Conservation (phyloP, 306 rosid genomes). For the Begonia loranthoides region DNA sequence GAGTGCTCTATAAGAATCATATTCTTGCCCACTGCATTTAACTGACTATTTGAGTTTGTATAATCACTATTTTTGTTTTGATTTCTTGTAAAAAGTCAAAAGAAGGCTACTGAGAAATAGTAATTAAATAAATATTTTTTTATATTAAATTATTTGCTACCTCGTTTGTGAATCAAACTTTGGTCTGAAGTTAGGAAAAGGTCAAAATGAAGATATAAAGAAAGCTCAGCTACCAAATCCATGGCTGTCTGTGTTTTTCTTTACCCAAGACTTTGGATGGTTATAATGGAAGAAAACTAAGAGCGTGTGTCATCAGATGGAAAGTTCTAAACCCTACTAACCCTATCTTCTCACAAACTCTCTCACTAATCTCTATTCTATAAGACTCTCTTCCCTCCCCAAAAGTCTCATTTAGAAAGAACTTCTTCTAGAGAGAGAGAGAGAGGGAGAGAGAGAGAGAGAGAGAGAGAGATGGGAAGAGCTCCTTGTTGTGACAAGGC, state of each 20-base stretch:
- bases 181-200: background rate
- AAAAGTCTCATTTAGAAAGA: background rate
- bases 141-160: too few relatives aligned
- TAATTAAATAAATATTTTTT: too few relatives aligned
- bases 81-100: too few relatives aligned
- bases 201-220: background rate
- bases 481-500: conserved; percentile 63
- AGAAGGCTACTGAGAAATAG: too few relatives aligned
- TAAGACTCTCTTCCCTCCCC: background rate
- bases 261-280: background rate
- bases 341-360: background rate
- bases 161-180: too few relatives aligned
- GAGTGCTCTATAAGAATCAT: too few relatives aligned
- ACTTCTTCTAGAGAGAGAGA: background rate
- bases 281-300: background rate
- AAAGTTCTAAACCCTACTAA: background rate
- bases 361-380: background rate
- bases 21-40: too few relatives aligned
- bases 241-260: background rate
- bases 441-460: conserved; percentile 3
- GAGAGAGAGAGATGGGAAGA: conserved; percentile 33
- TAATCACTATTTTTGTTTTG: too few relatives aligned
- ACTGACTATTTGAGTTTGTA: too few relatives aligned
- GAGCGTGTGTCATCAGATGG: background rate
- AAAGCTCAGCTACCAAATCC: background rate